Base-by-base conservation (phyloP, 495 filamentous ascomycete species). In the Penicillium bialowiezense region DNA sequence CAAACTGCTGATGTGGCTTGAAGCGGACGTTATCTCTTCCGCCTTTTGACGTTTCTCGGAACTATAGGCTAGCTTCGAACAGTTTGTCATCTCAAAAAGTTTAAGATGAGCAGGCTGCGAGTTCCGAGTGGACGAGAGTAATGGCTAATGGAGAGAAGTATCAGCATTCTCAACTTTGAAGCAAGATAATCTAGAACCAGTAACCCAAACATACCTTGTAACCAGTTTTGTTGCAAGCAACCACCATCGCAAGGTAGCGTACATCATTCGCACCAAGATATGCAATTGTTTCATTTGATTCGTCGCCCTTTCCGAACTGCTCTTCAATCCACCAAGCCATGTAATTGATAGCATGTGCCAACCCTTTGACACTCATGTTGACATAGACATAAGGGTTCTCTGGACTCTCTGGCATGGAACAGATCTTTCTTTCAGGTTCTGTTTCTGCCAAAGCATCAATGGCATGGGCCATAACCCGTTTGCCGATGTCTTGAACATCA, bases 321-420 rank as follows among this genome's bases (percentile, higher is more conserved):
- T 58, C 40, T 18, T 72, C 55, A 21, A 82, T 59, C 64, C 69
- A 71, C 59, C 70, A 77, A 7, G 77, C 70, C n/a, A 64, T 53
- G 5, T 61, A 62, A 56, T 82, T 77, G 43, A 84, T 55, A 19
- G 74, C 77, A 1, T 46, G 7, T 5, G 48, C 31, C 31, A 51
- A n/a, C n/a, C n/a, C n/a, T n/a, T n/a, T n/a, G n/a, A n/a, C n/a
- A n/a, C n/a, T n/a, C n/a, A n/a, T n/a, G n/a, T n/a, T n/a, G n/a
- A n/a, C n/a, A n/a, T 26, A 26, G 23, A 26, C 23, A 26, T 3
- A 26, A 8, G 23, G 23, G 23, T 26, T 3, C 23, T 26, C 8
- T 26, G 23, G n/a, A n/a, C n/a, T n/a, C n/a, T n/a, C n/a, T n/a
- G n/a, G n/a, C n/a, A n/a, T n/a, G n/a, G n/a, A n/a, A n/a, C 23